Conservation (phyloP, 1,139 yeast species). For the Lodderomyces theae region DNA sequence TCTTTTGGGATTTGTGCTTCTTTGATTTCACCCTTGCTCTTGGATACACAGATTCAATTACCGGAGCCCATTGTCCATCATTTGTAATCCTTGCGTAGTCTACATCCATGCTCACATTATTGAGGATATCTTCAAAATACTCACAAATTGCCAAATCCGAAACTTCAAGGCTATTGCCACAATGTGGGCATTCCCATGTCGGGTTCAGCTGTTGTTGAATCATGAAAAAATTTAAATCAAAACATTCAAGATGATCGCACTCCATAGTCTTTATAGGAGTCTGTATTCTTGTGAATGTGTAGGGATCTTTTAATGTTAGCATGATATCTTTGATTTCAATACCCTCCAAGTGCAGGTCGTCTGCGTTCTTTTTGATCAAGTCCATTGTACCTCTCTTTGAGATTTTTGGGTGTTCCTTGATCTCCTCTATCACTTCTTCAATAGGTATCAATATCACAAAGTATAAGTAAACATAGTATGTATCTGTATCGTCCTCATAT, state of each 20-base stretch:
- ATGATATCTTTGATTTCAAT: conserved; percentile 55
- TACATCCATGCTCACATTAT: conserved; percentile 40
- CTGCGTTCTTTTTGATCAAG: conserved; percentile 40
- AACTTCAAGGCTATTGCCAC: conserved; percentile 42
- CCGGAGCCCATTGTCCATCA: conserved; percentile 55
- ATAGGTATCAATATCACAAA: conserved; percentile 49
- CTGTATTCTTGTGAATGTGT: conserved; percentile 58
- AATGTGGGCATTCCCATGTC: conserved; percentile 69
- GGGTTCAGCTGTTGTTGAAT: conserved; percentile 61
- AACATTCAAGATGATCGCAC: conserved; percentile 71
- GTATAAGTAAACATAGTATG: conserved; percentile 47
- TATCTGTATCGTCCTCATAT: conserved; percentile 48
- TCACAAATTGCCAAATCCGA: conserved; percentile 62
- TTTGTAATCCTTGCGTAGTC: conserved; percentile 54
- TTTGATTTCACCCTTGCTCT: neutral
- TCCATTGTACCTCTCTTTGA: conserved; percentile 43
- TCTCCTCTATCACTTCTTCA: conserved; percentile 25
- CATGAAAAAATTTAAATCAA: conserved; percentile 61
- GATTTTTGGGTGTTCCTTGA: conserved; percentile 41
- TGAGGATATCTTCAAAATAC: conserved; percentile 52
- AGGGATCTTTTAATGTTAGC: conserved; percentile 61
- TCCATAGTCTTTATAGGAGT: conserved; percentile 57
- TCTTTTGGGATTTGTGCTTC: neutral
- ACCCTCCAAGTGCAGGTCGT: conserved; percentile 47
- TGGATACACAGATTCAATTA: neutral